These are phyloP conservation scores for Calocybe cyanea DNA, from an alignment of 768 basidiomycete genomes.

Conservation along the genomic window DNA sequence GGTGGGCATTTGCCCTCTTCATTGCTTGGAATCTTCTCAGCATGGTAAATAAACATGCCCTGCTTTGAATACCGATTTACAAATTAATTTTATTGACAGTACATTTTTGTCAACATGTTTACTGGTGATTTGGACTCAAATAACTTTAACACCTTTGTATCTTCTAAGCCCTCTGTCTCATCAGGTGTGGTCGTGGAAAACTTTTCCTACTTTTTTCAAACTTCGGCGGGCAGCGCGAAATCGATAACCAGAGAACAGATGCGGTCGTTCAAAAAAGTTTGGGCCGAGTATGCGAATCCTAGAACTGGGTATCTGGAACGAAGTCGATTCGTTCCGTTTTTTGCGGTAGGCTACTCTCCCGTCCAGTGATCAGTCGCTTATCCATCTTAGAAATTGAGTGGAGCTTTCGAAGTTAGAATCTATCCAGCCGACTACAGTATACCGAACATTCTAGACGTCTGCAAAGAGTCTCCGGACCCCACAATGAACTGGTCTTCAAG, in stretches of 20 bases:
- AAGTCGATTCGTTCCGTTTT: slow-evolving; percentile 70
- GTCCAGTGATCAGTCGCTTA: neutral
- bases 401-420: slow-evolving; percentile 84
- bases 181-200: slow-evolving; percentile 89
- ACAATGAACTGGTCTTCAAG: slow-evolving; percentile 29
- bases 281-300: slow-evolving; percentile 80
- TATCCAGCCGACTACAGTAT: slow-evolving; percentile 72
- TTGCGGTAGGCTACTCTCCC: slow-evolving; percentile 55
- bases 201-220: slow-evolving; percentile 93
- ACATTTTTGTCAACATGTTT: slow-evolving; percentile 95
- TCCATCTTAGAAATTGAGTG: slow-evolving; percentile 64
- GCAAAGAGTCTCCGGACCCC: slow-evolving; percentile 34
- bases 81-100: slow-evolving; percentile 41
- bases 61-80: neutral
- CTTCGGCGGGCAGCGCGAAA: slow-evolving; percentile 74
- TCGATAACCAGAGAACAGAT: slow-evolving; percentile 88
- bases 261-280: slow-evolving; percentile 91
- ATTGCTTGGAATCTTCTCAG: slow-evolving; percentile 94
- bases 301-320: slow-evolving; percentile 78
- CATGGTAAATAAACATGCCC: slow-evolving; percentile 66
- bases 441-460: slow-evolving; percentile 51
- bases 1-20: slow-evolving; percentile 84
- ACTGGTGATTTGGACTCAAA: slow-evolving; percentile 70
- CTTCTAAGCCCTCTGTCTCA: too few species aligned
- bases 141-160: too few species aligned